Evolutionary conservation across 805 yeast species (phyloP).

Genomic region (Pichia eremophila): DNA sequence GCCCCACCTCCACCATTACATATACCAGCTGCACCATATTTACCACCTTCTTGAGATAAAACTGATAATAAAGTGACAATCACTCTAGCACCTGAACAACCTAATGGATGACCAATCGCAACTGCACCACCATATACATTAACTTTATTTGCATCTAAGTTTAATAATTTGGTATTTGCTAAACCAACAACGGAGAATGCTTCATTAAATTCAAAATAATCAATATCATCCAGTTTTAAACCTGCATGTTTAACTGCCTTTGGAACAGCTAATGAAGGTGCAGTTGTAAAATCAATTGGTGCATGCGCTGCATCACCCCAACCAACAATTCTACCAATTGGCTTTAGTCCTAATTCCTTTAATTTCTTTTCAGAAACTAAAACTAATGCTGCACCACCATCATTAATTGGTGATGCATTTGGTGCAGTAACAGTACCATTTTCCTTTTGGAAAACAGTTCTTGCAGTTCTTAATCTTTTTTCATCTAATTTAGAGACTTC

Average conservation of each 20-base stretch:
- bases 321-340: constrained; percentile 80
- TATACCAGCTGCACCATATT: constrained; percentile 88
- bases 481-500: constrained; percentile 74
- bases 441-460: constrained; percentile 91
- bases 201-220: constrained; percentile 92
- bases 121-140: constrained; percentile 95
- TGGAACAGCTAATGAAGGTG: constrained; percentile 92
- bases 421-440: constrained; percentile 96
- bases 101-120: constrained; percentile 91
- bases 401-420: constrained; percentile 92
- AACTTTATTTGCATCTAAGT: constrained; percentile 55
- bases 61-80: constrained; percentile 79
- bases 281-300: constrained; percentile 92
- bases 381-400: constrained; percentile 95
- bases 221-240: constrained; percentile 55
- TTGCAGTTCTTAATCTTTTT: constrained; percentile 65
- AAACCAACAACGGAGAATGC: constrained; percentile 96
- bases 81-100: constrained; percentile 93
- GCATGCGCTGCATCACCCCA: constrained; percentile 99
- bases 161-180: constrained; percentile 70
- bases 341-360: constrained; percentile 77
- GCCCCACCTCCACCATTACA: constrained; percentile 99
- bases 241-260: constrained; percentile 89
- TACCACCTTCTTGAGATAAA: constrained; percentile 75
- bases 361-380: constrained; percentile 79